phyloP scores from a whole-genome alignment of 192 early-diverging fungal genomes.

The Coemansia sp. region DNA sequence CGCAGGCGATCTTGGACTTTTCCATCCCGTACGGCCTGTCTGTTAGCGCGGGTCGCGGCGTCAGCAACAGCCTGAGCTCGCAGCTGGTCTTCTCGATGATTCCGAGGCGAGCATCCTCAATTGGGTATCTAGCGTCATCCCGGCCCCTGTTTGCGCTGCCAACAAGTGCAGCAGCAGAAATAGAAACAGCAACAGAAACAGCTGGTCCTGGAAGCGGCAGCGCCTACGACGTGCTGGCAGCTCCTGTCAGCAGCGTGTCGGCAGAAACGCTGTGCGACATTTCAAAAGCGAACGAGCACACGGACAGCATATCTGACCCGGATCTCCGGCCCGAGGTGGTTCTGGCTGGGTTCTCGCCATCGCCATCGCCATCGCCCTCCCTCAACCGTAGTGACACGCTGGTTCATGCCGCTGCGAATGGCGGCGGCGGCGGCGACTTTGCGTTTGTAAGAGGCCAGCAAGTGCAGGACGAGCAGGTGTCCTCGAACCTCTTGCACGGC shows the following conservation, averaged over 20 bases:
- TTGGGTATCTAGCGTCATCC: slow-evolving; percentile 85
- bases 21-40: slow-evolving; percentile 73
- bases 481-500: slow-evolving; percentile 25
- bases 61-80: slow-evolving; percentile 76
- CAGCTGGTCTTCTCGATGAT: slow-evolving; percentile 65
- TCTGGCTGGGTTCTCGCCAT: slow-evolving; percentile 15
- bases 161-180: not conserved
- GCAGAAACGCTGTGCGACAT: too few species aligned
- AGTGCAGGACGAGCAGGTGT: slow-evolving; percentile 24
- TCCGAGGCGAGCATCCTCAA: slow-evolving; percentile 67
- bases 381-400: slow-evolving; percentile 2
- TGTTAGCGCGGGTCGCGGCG: slow-evolving; percentile 53
- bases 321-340: not conserved
- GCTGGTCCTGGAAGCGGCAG: slow-evolving; percentile 9
- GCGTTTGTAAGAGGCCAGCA: slow-evolving; percentile 16
- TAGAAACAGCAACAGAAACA: not conserved
- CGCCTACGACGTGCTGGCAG: not conserved
- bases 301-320: not conserved
- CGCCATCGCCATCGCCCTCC: not conserved
- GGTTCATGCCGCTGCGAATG: slow-evolving; percentile 3
- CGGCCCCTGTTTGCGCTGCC: slow-evolving; percentile 61
- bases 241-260: not conserved
- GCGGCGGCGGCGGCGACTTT: slow-evolving; percentile 7
- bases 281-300: not conserved
- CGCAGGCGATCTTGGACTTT: slow-evolving; percentile 80